These are phyloP conservation scores for Rhizopus sp. DNA, from an alignment of 371 early-diverging fungal species.

Conservation along the genomic window DNA sequence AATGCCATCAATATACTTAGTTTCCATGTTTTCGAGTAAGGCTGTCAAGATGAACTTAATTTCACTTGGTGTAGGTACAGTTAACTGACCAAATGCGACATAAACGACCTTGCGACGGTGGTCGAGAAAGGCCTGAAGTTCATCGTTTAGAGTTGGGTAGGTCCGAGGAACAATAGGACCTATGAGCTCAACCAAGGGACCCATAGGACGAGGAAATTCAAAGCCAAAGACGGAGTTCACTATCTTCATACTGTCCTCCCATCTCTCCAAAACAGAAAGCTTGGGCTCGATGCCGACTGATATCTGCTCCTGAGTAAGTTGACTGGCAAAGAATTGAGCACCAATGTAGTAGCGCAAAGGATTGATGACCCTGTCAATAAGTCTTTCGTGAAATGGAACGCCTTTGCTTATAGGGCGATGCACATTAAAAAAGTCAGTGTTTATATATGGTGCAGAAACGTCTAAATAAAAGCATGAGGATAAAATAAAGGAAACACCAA, in stretches of 20 bases:
- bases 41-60: conserved; percentile 20
- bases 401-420: conserved; percentile 11
- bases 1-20: conserved; percentile 29
- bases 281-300: conserved; percentile 2
- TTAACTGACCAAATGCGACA: conserved; percentile 40
- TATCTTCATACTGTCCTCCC: conserved; percentile 15
- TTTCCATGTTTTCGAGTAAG: conserved; percentile 14
- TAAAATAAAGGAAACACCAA: neutral
- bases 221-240: conserved; percentile 27
- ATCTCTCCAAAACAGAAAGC: conserved; percentile 2
- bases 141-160: conserved; percentile 18
- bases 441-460: conserved; percentile 23
- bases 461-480: conserved; percentile 4
- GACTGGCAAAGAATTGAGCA: too few relatives aligned
- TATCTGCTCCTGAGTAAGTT: neutral
- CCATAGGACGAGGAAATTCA: conserved; percentile 28
- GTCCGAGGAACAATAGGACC: conserved; percentile 27
- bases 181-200: conserved; percentile 30
- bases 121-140: conserved; percentile 17
- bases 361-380: neutral
- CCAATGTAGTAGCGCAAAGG: too few relatives aligned
- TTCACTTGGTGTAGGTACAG: conserved; percentile 1
- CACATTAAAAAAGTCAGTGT: conserved; percentile 7
- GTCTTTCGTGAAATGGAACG: conserved; percentile 3
- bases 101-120: conserved; percentile 26